Evolutionary conservation across 345 rosid species (phyloP).

Genomic region (Excoecaria agallocha): DNA sequence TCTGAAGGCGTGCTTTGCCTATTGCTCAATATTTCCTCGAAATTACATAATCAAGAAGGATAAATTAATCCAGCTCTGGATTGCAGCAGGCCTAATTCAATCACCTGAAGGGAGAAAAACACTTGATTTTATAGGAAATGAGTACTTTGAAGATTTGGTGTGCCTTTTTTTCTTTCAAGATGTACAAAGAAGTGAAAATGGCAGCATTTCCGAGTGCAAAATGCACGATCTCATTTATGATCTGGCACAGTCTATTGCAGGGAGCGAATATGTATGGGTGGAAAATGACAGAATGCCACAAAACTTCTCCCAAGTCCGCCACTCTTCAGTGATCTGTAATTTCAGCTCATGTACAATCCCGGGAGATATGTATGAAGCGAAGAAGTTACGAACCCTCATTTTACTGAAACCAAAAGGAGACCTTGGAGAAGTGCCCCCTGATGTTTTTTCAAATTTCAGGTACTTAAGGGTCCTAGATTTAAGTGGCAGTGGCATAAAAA

Average conservation of each 20-base stretch:
- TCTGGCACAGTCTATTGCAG: constrained; percentile 25
- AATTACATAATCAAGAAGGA: constrained; percentile 7
- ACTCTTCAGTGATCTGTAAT: constrained; percentile 10
- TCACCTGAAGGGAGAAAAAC: constrained; percentile 5
- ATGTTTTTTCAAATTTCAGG: constrained; percentile 27
- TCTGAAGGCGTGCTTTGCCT: constrained; percentile 6
- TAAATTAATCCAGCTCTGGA: constrained; percentile 3
- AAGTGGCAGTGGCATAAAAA: constrained; percentile 26
- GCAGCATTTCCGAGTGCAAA: background rate
- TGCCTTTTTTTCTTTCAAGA: background rate
- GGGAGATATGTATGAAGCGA: constrained; percentile 16
- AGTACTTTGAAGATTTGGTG: constrained; percentile 1
- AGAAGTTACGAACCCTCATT: constrained; percentile 26
- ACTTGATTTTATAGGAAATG: background rate
- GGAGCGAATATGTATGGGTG: constrained; percentile 15
- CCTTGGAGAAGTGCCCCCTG: constrained; percentile 18
- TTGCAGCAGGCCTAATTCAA: constrained; percentile 1
- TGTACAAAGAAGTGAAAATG: background rate
- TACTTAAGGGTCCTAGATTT: constrained; percentile 24
- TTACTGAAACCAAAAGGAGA: constrained; percentile 24
- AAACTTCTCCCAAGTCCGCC: constrained; percentile 14
- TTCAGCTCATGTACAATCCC: constrained; percentile 6
- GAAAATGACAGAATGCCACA: constrained; percentile 3
- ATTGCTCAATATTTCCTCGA: constrained; percentile 4
- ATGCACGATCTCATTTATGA: constrained; percentile 39